Conservation (phyloP, 768 basidiomycete species). For the Pulveroboletus sp. region DNA sequence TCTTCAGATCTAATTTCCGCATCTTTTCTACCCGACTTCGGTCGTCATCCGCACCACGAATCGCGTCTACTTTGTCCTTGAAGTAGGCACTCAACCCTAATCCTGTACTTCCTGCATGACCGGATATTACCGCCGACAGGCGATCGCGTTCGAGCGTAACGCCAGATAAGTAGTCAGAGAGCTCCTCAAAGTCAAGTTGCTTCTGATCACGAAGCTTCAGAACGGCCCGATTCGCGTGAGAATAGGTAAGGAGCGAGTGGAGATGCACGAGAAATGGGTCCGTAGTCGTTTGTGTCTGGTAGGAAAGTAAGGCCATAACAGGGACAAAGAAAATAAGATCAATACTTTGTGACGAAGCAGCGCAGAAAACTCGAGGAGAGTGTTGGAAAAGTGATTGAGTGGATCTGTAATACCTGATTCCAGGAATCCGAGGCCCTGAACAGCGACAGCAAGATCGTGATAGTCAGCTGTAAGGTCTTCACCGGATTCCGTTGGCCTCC, state of each 20-base stretch:
- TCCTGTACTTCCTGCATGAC: constrained; percentile 81
- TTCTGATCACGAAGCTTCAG: constrained; percentile 96
- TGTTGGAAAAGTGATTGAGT: constrained; percentile 94
- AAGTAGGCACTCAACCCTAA: constrained; percentile 85
- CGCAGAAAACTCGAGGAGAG: constrained; percentile 91
- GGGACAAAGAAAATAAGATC: not conserved
- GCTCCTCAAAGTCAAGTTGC: constrained; percentile 96
- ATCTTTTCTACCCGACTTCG: constrained; percentile 90
- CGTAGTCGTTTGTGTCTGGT: constrained; percentile 80
- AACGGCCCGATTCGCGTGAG: constrained; percentile 88
- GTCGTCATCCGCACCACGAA: constrained; percentile 92
- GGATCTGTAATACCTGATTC: constrained; percentile 99
- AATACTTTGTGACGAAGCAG: constrained; percentile 77
- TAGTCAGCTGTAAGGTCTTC: constrained; percentile 97
- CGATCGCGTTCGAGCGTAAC: constrained; percentile 91
- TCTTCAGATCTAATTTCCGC: constrained; percentile 86
- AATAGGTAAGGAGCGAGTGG: constrained; percentile 90
- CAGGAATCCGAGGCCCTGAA: constrained; percentile 95
- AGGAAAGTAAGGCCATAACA: not conserved
- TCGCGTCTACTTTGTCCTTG: constrained; percentile 85
- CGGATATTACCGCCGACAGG: constrained; percentile 81
- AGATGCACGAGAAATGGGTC: constrained; percentile 90
- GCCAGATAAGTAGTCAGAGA: constrained; percentile 91
- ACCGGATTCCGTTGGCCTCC: constrained; percentile 76
- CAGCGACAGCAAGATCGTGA: constrained; percentile 92